Conservation (phyloP, 192 early-diverging fungal genomes). For the Backusella morwellensis region DNA sequence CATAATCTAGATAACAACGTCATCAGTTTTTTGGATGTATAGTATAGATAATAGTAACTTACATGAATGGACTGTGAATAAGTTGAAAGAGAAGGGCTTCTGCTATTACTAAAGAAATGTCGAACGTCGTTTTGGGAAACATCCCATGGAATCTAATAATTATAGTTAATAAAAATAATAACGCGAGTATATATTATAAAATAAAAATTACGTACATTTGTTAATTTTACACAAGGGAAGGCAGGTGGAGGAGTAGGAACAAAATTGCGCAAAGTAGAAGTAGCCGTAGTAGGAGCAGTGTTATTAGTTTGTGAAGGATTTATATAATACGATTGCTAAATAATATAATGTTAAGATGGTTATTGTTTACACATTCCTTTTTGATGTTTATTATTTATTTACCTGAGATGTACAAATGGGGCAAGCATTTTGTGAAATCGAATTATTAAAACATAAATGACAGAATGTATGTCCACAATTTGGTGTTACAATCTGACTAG, state of each 20-base stretch:
- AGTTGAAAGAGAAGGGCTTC: conserved; percentile 39
- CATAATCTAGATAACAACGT: conserved; percentile 40
- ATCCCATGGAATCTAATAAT: conserved; percentile 54
- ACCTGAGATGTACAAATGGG: conserved; percentile 1
- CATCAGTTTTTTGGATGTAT: background rate
- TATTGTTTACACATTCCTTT: background rate
- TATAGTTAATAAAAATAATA: background rate
- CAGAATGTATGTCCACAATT: background rate
- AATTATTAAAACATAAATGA: background rate
- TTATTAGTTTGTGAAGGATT: background rate
- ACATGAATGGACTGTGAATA: conserved; percentile 55
- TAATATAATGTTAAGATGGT: background rate
- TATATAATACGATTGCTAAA: background rate
- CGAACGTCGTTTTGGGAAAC: conserved; percentile 53
- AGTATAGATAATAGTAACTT: conserved; percentile 9
- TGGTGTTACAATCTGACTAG: background rate
- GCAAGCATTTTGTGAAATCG: background rate
- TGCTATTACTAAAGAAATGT: conserved; percentile 41
- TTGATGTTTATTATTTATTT: background rate
- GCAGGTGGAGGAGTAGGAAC: background rate
- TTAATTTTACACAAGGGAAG: conserved; percentile 13
- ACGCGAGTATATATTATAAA: background rate
- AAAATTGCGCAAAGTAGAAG: background rate
- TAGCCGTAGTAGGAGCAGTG: background rate
- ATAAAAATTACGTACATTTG: background rate